A percentile compares a stretch with the other conserved stretches of the same genome.
These are phyloP conservation scores for Sporobolomyces pararoseus DNA, from an alignment of 768 basidiomycete genomes.

Conservation along the genomic window DNA sequence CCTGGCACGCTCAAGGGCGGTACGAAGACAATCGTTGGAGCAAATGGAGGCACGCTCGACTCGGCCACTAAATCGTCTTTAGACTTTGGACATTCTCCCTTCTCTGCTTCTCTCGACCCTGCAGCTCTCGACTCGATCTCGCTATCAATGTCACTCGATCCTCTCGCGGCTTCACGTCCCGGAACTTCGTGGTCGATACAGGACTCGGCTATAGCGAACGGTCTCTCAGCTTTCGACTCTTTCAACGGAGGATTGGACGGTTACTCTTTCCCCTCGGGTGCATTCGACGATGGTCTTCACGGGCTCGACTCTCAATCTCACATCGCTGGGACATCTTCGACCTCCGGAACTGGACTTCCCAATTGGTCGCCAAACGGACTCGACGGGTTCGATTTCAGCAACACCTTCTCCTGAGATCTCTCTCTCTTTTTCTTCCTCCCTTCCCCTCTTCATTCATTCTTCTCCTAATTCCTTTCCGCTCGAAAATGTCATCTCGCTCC, in stretches of 20 bases:
- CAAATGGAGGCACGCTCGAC: background rate
- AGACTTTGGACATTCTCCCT: background rate
- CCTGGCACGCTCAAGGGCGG: background rate
- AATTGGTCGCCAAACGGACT: background rate
- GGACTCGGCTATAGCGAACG: background rate
- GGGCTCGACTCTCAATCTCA: background rate
- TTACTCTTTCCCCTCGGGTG: background rate
- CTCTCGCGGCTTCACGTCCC: background rate
- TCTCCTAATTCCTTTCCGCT: background rate
- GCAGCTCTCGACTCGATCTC: slow-evolving; percentile 5
- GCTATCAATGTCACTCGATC: slow-evolving; percentile 11
- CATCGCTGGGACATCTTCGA: background rate
- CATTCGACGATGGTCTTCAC: background rate
- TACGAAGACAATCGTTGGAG: background rate
- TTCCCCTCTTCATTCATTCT: background rate
- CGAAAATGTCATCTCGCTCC: background rate
- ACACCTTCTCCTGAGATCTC: background rate
- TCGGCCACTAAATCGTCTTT: background rate
- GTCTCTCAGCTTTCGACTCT: slow-evolving; percentile 1
- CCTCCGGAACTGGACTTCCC: background rate
- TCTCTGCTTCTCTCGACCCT: background rate
- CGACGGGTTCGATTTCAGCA: slow-evolving; percentile 12
- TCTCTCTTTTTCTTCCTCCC: background rate
- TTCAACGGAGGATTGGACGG: background rate
- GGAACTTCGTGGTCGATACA: background rate